These are phyloP conservation scores for Moesziomyces sp. DNA, from an alignment of 1,284 basidiomycete genomes.

Conservation along the genomic window DNA sequence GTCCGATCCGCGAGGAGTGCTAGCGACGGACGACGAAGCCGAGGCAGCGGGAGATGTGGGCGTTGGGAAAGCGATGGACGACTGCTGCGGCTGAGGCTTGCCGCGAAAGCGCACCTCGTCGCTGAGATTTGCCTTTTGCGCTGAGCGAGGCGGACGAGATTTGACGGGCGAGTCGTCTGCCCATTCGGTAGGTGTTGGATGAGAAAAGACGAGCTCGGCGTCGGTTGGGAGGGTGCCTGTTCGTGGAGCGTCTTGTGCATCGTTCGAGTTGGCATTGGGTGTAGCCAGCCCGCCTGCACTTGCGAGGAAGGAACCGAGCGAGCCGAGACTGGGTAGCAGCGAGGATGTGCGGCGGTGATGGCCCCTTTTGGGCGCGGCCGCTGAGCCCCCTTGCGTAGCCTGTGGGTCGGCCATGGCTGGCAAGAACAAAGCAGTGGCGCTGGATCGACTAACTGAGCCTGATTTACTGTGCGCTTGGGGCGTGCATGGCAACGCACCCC, in stretches of 20 bases:
- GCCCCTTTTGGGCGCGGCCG: background rate
- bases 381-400: background rate
- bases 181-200: slow-evolving; percentile 37
- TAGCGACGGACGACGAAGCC: slow-evolving; percentile 10
- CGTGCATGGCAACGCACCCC: too few species aligned
- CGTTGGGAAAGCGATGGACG: slow-evolving; percentile 34
- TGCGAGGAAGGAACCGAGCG: slow-evolving; percentile 40
- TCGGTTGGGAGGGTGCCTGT: slow-evolving; percentile 15
- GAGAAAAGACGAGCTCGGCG: slow-evolving; percentile 38
- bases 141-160: background rate
- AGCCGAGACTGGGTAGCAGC: slow-evolving; percentile 34
- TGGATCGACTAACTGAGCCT: too few species aligned
- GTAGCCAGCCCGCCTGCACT: slow-evolving; percentile 10
- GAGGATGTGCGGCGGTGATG: slow-evolving; percentile 31
- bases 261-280: too few species aligned
- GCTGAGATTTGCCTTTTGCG: slow-evolving; percentile 3
- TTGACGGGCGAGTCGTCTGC: slow-evolving; percentile 22
- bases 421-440: too few species aligned
- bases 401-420: background rate
- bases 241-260: too few species aligned
- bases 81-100: slow-evolving; percentile 7
- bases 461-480: too few species aligned
- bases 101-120: slow-evolving; percentile 32
- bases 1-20: slow-evolving; percentile 9
- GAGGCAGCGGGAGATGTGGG: background rate